Evolutionary conservation across 2,329 filamentous ascomycete genomes (phyloP), one percentile per base, ranked within the genome.

Genomic region (Zasmidium angulare): DNA sequence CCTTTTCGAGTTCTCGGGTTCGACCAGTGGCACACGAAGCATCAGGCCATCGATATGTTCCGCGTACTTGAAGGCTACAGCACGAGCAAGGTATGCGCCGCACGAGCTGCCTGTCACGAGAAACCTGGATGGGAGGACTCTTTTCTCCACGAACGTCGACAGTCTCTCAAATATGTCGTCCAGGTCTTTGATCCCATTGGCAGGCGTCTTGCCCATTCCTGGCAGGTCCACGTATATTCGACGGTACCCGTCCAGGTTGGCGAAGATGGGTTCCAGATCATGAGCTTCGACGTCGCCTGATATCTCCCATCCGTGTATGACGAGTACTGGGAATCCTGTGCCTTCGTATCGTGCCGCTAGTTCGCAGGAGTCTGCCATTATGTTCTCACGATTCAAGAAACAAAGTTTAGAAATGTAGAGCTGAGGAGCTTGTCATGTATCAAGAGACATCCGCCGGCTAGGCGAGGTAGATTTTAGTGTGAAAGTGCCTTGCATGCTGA

Each of bases 161-260:
- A 62, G 36, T 6, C 57, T 43, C 7, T 56, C 53, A 23, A 60
- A 50, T 17, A 62, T 62, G 14, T 22, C 31, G 36, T 62, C 57
- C 1, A 62, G 46, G 29, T 50, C 21, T 22, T 50, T 52, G 26
- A 56, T 40, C 1, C 40, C 40, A 23, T 49, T 49, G 22, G 48
- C 46, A 3, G 53, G 53, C 20, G 53, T 53, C 21, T 21, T 17
- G 22, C 60, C 60, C 56, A 60, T 59, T 2, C 60, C 60, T 4
- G 60, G 60, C n/a, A 62, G 53, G 12, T 62, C 60, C 6, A 62
- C 31, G 36, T 62, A 62, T 2, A 62, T 20, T 36, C 60, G 26
- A 24, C 53, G 53, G 26, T 56, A 62, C 1, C 46, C 50, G 20
- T 31, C 12, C 36, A 21, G 19, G 3, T 53, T 31, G 14, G 14